Evolutionary conservation across 2,329 filamentous ascomycete species (phyloP).

Genomic region (Xylariaceae sp.): DNA sequence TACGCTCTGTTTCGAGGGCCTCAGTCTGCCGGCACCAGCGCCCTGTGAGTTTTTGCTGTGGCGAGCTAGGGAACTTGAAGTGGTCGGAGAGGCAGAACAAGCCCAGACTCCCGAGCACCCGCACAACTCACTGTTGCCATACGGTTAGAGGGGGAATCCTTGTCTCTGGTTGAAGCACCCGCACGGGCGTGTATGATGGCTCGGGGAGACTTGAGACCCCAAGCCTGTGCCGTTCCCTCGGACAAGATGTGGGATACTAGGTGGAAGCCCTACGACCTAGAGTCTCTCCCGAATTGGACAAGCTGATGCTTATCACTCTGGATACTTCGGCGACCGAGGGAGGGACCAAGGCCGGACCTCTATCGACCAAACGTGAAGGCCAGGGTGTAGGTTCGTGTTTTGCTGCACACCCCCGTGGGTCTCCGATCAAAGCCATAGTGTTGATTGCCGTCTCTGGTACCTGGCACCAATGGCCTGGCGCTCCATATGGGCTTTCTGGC

Average conservation of each 20-base stretch:
- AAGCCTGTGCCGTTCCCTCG: slow-evolving; percentile 7
- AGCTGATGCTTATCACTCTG: too few relatives aligned
- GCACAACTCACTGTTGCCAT: neutral
- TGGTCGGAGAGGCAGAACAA: neutral
- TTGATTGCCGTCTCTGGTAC: slow-evolving; percentile 8
- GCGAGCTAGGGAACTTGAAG: neutral
- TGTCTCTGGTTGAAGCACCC: neutral
- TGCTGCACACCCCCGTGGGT: slow-evolving; percentile 13
- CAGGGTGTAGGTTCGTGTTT: slow-evolving; percentile 18
- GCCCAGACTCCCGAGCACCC: neutral
- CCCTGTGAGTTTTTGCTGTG: neutral
- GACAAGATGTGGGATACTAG: slow-evolving; percentile 21
- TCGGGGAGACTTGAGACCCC: neutral
- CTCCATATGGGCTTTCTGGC: slow-evolving; percentile 22
- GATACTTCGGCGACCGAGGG: slow-evolving; percentile 41
- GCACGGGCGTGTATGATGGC: too few relatives aligned
- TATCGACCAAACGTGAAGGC: slow-evolving; percentile 10
- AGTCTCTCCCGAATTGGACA: too few relatives aligned
- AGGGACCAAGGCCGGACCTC: slow-evolving; percentile 33
- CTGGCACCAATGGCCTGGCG: slow-evolving; percentile 16
- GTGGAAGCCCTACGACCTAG: slow-evolving; percentile 17
- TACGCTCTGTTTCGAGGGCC: neutral
- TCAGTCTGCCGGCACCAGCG: too few relatives aligned
- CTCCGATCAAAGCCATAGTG: slow-evolving; percentile 7
- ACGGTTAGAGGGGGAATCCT: too few relatives aligned